phyloP scores from a whole-genome alignment of 805 yeast species.

The Barnettozyma sp. region DNA sequence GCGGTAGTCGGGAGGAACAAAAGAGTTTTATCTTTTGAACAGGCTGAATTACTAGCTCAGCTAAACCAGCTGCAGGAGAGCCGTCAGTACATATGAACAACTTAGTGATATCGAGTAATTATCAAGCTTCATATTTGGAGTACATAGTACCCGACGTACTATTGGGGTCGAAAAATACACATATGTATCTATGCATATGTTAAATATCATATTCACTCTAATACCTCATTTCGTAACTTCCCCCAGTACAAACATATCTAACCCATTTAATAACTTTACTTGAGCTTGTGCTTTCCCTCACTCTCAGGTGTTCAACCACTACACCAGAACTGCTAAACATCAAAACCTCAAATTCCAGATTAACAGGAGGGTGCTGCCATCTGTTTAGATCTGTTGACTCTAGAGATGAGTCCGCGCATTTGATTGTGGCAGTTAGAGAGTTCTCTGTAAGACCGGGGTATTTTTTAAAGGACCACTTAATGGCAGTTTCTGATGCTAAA shows the following conservation, averaged over 20 bases:
- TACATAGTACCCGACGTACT: no score
- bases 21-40: slow-evolving; percentile 45
- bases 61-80: slow-evolving; percentile 25
- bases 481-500: slow-evolving; percentile 54
- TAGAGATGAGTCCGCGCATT: slow-evolving; percentile 23
- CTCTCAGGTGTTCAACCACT: slow-evolving; percentile 62
- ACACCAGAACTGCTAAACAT: slow-evolving; percentile 77
- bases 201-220: no score
- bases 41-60: slow-evolving; percentile 41
- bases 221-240: slow-evolving; percentile 74
- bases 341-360: slow-evolving; percentile 57
- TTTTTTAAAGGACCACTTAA: slow-evolving; percentile 67
- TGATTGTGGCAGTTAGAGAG: slow-evolving; percentile 49
- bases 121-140: no score
- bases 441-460: slow-evolving; percentile 61
- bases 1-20: slow-evolving; percentile 14
- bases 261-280: slow-evolving; percentile 85
- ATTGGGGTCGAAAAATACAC: neutral
- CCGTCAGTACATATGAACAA: no score
- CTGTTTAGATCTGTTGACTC: slow-evolving; percentile 8
- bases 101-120: no score
- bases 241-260: slow-evolving; percentile 66
- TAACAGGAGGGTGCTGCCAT: slow-evolving; percentile 47
- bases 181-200: neutral
- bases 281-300: slow-evolving; percentile 44